Evolutionary conservation across 352 stramenopile genomes (phyloP), one percentile per base, ranked within the genome.

Genomic region (Phytophthora aleatoria): DNA sequence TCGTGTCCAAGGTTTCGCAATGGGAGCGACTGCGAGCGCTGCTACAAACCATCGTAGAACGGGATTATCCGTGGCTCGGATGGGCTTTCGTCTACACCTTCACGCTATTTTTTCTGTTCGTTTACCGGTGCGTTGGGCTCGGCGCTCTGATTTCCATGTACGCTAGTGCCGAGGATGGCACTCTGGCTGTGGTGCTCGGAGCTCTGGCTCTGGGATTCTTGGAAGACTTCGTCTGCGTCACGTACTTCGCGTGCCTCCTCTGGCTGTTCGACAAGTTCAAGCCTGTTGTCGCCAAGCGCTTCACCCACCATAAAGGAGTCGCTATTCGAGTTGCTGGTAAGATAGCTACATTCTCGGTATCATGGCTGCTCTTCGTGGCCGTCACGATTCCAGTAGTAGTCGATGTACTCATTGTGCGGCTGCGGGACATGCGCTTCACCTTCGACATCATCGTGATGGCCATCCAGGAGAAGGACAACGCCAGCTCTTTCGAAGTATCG

Each of bases 371-470:
- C 5, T 80, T 81, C 44, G 44, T 69, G 1, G 28, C 57, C 1
- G 57, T 54, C 35, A 41, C 35, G 31, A 49, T 73, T 7, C 67
- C 74, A 2, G 76, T 83, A 28, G 56, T 67, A 2, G 66, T 67
- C 1, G 77, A 86, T 43, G 53, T 74, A 28, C 41, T 84, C 44
- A 57, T 85, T 13, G 49, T 89, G 31, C 72, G 68, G 3, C 67
- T 74, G 0, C 70, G 69, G 0, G 36, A 73, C 13, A 73, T 76
- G 55, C 74, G 77, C 11, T 80, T 85, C 53, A 85, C 74, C 35
- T 79, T 81, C 16, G 76, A 85, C 24, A 68, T 83, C 13, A 65
- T 85, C 13, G 53, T 48, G 0, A 75, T 69, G 55, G 79, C 77
- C 16, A 61, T 74, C 6, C 66, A 73, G 39, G 77, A 77, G 39